phyloP scores from a whole-genome alignment of 306 rosid genomes.

The Canavalia gladiata region DNA sequence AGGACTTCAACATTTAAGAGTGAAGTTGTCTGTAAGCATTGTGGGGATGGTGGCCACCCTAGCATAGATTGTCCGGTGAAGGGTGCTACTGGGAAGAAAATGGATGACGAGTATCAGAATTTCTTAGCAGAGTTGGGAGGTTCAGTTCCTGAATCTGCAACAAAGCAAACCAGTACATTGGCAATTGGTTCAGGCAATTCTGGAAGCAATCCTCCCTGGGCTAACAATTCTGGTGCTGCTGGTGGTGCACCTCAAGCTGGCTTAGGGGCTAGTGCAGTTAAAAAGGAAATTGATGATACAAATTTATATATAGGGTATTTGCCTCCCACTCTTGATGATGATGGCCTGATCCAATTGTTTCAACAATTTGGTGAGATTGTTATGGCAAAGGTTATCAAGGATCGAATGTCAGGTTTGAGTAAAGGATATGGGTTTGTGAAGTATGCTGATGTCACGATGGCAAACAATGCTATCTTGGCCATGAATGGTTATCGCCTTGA shows the following conservation, averaged over 20 bases:
- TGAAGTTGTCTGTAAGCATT: constrained; percentile 89
- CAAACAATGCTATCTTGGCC: constrained; percentile 83
- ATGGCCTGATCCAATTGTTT: constrained; percentile 84
- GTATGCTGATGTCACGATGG: constrained; percentile 92
- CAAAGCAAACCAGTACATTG: constrained; percentile 55
- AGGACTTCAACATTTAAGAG: constrained; percentile 92
- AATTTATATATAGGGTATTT: constrained; percentile 95
- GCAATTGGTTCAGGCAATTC: constrained; percentile 81
- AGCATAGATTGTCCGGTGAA: constrained; percentile 98
- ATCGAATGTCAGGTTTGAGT: constrained; percentile 81
- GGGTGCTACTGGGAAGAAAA: constrained; percentile 77
- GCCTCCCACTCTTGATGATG: constrained; percentile 96
- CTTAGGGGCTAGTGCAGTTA: constrained; percentile 71
- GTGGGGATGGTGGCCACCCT: constrained; percentile 99
- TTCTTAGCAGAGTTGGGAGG: constrained; percentile 93
- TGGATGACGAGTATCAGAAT: constrained; percentile 91
- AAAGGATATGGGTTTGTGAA: constrained; percentile 98
- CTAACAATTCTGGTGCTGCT: constrained; percentile 60
- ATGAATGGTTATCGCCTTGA: constrained; percentile 97
- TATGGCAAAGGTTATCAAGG: constrained; percentile 97
- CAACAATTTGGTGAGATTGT: constrained; percentile 95
- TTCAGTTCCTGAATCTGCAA: constrained; percentile 69
- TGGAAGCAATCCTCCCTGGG: constrained; percentile 94
- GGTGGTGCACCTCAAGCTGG: constrained; percentile 67
- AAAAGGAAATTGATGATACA: constrained; percentile 93